These are phyloP conservation scores for Tuber brumale DNA, from an alignment of 495 filamentous ascomycete genomes.

Conservation along the genomic window DNA sequence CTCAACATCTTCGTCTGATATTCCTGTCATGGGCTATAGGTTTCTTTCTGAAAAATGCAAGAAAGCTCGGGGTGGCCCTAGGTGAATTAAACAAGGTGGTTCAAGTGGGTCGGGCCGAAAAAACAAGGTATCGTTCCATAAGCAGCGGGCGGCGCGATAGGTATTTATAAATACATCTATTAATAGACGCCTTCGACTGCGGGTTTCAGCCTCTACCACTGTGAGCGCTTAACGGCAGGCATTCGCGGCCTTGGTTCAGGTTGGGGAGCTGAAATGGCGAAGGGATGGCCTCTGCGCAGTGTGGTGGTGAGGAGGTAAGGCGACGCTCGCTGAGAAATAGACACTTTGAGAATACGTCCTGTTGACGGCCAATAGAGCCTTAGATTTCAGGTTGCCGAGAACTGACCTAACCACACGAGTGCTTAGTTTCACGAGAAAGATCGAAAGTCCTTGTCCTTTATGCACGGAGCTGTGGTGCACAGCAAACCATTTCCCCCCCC, in stretches of 20 bases:
- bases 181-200: not conserved
- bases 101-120: slow-evolving; percentile 5
- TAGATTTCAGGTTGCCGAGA: not conserved
- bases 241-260: not conserved
- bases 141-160: slow-evolving; percentile 3
- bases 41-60: not conserved
- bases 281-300: not conserved
- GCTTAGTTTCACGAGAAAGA: slow-evolving; percentile 2
- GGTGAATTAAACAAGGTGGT: slow-evolving; percentile 1
- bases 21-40: slow-evolving; percentile 5
- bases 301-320: not conserved
- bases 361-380: not conserved
- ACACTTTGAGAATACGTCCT: not conserved
- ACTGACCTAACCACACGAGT: slow-evolving; percentile 1
- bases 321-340: not conserved
- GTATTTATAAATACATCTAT: slow-evolving; percentile 6
- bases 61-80: not conserved
- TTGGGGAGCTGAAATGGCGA: not conserved
- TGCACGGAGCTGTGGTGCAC: not conserved
- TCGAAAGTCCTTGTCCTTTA: not conserved
- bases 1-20: slow-evolving; percentile 1
- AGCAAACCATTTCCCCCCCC: not conserved
- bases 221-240: not conserved
- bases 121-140: slow-evolving; percentile 5
- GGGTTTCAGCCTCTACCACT: not conserved